Conservation (phyloP, 108 stramenopile species). For the Hondaea fermentalgiana region DNA sequence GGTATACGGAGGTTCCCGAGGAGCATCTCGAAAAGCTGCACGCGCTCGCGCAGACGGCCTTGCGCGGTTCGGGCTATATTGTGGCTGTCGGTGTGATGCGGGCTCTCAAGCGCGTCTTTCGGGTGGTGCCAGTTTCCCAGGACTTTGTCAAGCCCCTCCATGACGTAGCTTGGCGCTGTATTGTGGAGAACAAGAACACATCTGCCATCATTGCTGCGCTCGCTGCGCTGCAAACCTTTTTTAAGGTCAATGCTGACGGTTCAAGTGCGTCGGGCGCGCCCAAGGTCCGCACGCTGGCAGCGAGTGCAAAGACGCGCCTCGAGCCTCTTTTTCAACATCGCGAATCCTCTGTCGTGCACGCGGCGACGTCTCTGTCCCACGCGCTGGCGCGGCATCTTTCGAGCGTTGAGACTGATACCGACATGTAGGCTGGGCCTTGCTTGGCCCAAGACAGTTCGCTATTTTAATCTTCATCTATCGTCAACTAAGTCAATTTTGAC, state of each 20-base stretch:
- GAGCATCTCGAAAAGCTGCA: background rate
- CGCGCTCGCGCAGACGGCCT: background rate
- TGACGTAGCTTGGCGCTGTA: background rate
- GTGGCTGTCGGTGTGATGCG: conserved; percentile 1
- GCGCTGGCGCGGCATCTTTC: background rate
- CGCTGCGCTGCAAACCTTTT: background rate
- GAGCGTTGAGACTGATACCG: too few relatives aligned
- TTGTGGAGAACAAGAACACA: background rate
- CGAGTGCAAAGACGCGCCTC: background rate
- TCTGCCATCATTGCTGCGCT: background rate
- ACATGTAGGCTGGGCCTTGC: too few relatives aligned
- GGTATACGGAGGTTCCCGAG: background rate
- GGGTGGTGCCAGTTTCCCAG: background rate
- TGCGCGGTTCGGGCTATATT: background rate
- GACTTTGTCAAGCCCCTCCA: background rate
- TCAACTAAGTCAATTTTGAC: too few relatives aligned
- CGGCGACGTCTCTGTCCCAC: background rate
- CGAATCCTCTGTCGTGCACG: background rate
- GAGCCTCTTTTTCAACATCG: background rate
- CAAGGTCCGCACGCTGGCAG: background rate
- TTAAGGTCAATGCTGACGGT: background rate
- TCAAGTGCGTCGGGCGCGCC: background rate
- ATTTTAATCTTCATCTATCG: too few relatives aligned
- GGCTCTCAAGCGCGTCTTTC: background rate
- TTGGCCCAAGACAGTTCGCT: too few relatives aligned